Evolutionary conservation across 2,329 filamentous ascomycete species (phyloP).

Genomic region (Cladorrhinum sp.): DNA sequence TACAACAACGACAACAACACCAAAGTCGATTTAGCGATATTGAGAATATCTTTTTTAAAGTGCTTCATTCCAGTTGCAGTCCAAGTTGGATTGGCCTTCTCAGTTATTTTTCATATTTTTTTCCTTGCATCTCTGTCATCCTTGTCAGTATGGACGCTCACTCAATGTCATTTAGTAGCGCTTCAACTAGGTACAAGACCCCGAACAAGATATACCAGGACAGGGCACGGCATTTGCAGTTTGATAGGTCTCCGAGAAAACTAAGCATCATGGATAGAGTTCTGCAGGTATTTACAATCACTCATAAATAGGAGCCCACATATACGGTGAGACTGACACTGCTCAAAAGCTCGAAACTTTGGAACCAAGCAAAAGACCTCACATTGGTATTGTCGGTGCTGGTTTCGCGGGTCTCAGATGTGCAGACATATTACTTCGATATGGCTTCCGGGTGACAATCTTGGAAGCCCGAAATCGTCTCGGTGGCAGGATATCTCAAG

Average conservation of each 20-base stretch:
- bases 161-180: conserved; percentile 28
- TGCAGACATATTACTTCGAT: conserved; percentile 62
- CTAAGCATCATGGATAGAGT: conserved; percentile 23
- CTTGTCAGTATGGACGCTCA: conserved; percentile 27
- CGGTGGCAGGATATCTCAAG: conserved; percentile 61
- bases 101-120: not conserved
- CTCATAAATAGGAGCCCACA: not conserved
- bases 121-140: not conserved
- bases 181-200: conserved; percentile 12
- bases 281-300: conserved; percentile 20
- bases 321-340: conserved; percentile 10
- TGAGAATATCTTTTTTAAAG: not conserved
- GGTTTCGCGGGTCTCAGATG: conserved; percentile 69
- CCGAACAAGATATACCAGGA: conserved; percentile 27
- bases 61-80: not conserved
- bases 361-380: conserved; percentile 38
- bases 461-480: conserved; percentile 66
- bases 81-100: not conserved
- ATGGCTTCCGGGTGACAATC: conserved; percentile 65
- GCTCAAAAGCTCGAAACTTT: conserved; percentile 19
- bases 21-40: not conserved
- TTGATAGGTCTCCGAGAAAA: conserved; percentile 7
- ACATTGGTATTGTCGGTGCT: conserved; percentile 66
- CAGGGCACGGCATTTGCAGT: conserved; percentile 7
- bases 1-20: not conserved